Conservation (phyloP, 257 asterid species). For the Buddleja alternifolia region DNA sequence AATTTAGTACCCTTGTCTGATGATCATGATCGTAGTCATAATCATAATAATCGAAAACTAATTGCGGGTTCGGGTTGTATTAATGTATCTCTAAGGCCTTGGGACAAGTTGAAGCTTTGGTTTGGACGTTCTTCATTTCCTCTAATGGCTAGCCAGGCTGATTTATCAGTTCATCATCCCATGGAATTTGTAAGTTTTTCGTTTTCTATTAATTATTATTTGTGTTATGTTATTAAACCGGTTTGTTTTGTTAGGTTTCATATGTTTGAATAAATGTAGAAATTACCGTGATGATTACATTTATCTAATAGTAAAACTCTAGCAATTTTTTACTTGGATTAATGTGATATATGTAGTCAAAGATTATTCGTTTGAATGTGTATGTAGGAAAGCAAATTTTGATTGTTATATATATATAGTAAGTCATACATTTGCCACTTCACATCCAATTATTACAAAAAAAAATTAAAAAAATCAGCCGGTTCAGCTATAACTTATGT, state of each 20-base stretch:
- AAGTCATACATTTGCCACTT: neutral
- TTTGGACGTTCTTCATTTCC: slow-evolving; percentile 28
- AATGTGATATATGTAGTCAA: slow-evolving; percentile 11
- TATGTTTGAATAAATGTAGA: no score
- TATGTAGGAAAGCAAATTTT: neutral
- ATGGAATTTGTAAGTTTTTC: slow-evolving; percentile 42
- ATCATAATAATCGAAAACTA: neutral
- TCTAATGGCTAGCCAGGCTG: slow-evolving; percentile 41
- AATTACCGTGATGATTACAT: no score
- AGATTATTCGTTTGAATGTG: slow-evolving; percentile 3
- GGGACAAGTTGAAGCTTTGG: slow-evolving; percentile 35
- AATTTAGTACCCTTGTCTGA: neutral
- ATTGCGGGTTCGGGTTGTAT: neutral
- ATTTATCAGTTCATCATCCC: slow-evolving; percentile 27
- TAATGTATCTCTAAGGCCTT: slow-evolving; percentile 14
- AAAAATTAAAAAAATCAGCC: no score
- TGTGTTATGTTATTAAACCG: neutral
- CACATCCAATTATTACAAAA: neutral
- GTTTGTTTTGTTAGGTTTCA: no score
- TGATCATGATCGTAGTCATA: neutral
- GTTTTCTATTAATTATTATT: neutral
- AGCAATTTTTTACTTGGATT: neutral
- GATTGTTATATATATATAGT: neutral
- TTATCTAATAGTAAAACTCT: neutral
- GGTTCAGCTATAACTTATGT: no score